Evolutionary conservation across 495 filamentous ascomycete species (phyloP), one percentile per base, ranked within the genome.

Genomic region (Hyaloscypha finlandica): DNA sequence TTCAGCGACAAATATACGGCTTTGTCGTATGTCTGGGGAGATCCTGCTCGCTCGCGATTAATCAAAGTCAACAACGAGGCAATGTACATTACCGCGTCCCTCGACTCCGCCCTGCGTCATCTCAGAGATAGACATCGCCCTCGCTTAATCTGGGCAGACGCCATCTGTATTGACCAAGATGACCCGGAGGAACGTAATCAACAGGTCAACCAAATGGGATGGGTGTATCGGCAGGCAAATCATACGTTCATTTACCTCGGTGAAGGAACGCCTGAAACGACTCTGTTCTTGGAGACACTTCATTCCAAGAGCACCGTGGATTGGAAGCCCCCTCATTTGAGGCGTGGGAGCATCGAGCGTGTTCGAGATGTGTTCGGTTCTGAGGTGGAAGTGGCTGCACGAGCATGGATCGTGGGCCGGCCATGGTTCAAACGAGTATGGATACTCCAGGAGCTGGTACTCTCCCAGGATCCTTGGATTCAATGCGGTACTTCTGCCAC

Each of bases 391-490:
- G 53, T 8, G 53, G 22, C 30, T 29, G 53, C 53, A 29, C n/a
- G 53, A 1, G 30, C 1, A 14, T 56, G 53, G 53, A 56, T 56
- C 8, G 6, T 56, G 30, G n/a, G 19, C 1, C 53, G 20, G 20
- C 53, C 53, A 25, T 56, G 53, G 53, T 56, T 56, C 53, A 56
- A 56, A 56, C 53, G 30, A 32, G 53, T 56, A n/a, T 56, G 53
- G 53, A 56, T 56, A 56, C 53, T 56, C 25, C 53, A 56, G 30
- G 53, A 56, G 53, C 20, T 56, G 8, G 53, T 56, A 14, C 25
- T 56, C 5, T 56, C 53, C 30, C 53, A 29, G n/a, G 53, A 56
- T 30, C 53, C 53, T n/a, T 56, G 53, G 53, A 56, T 56, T 6
- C 53, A 56, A 29, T 56, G 53, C 20, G 53, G 53, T 30, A 12